phyloP scores from a whole-genome alignment of 2,329 filamentous ascomycete genomes.

The Rhinocladiella mackenziei region DNA sequence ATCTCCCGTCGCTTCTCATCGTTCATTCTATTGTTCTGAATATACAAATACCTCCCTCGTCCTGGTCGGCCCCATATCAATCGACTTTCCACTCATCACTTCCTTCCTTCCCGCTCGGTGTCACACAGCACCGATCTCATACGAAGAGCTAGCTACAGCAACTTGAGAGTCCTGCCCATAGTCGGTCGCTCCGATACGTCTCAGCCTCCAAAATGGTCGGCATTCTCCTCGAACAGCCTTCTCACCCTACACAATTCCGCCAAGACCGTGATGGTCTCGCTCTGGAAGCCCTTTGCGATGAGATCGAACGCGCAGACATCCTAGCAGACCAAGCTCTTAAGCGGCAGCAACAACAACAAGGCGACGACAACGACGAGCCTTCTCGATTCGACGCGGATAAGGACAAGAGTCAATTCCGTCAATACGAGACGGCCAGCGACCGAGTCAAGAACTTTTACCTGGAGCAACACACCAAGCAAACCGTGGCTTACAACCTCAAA shows the following conservation, averaged over 20 bases:
- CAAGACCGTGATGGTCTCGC: conserved; percentile 52
- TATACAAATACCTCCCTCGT: too few species aligned
- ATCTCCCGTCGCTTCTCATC: too few species aligned
- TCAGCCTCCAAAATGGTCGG: conserved; percentile 20
- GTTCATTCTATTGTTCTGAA: too few species aligned
- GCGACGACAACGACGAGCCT: conserved; percentile 41
- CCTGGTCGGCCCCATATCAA: too few species aligned
- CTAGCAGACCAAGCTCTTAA: conserved; percentile 53
- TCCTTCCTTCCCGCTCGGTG: too few species aligned
- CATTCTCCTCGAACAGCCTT: conserved; percentile 21
- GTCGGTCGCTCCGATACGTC: neutral
- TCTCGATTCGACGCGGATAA: conserved; percentile 70
- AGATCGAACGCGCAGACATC: conserved; percentile 58
- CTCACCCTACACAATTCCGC: conserved; percentile 24
- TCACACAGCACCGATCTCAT: too few species aligned
- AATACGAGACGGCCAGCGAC: conserved; percentile 79
- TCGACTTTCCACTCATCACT: too few species aligned
- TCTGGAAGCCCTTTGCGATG: conserved; percentile 56
- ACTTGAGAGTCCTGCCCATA: too few species aligned
- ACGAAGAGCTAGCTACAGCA: too few species aligned
- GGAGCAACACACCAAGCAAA: conserved; percentile 61
- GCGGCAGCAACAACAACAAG: conserved; percentile 37
- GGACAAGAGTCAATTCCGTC: conserved; percentile 74
- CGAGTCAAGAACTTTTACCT: conserved; percentile 83
- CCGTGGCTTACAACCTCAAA: conserved; percentile 69